A percentile compares a stretch with the other conserved stretches of the same genome.
These are phyloP conservation scores for Leccinum griseonigrum DNA, from an alignment of 1,284 basidiomycete genomes.

Conservation along the genomic window DNA sequence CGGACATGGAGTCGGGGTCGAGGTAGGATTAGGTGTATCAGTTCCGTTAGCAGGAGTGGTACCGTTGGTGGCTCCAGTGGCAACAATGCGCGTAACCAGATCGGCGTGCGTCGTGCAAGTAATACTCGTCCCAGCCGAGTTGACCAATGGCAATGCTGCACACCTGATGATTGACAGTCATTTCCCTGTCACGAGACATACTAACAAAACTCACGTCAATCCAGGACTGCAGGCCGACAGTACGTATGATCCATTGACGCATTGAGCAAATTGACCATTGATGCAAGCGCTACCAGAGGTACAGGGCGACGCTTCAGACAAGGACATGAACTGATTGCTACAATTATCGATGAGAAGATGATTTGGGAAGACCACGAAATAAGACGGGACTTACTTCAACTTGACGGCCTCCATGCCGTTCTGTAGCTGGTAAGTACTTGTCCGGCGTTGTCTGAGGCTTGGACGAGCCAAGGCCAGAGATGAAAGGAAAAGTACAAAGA, in stretches of 20 bases:
- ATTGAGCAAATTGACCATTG: conserved; percentile 46
- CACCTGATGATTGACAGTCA: neutral
- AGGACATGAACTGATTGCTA: conserved; percentile 18
- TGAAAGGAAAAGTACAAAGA: conserved; percentile 34
- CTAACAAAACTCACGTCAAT: conserved; percentile 38
- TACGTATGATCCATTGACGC: conserved; percentile 48
- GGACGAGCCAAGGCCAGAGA: conserved; percentile 40
- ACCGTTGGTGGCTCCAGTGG: conserved; percentile 35
- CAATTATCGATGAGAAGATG: neutral
- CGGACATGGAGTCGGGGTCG: neutral
- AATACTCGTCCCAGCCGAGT: neutral
- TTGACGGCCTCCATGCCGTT: conserved; percentile 57
- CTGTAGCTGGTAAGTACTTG: conserved; percentile 35
- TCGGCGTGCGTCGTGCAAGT: conserved; percentile 36
- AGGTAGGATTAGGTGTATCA: neutral
- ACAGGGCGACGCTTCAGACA: conserved; percentile 21
- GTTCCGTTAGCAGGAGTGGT: conserved; percentile 12
- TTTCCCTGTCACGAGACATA: neutral
- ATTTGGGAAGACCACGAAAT: neutral
- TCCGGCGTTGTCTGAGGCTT: conserved; percentile 27
- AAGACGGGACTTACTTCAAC: conserved; percentile 43
- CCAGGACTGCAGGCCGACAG: conserved; percentile 40
- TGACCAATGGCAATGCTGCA: neutral
- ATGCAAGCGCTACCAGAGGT: conserved; percentile 48
- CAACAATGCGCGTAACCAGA: conserved; percentile 39